Percentiles rank a stretch among this genome's conserved stretches.
Evolutionary conservation across 208 protist species (phyloP).

Genomic region (Entamoeba moshkovskii): DNA sequence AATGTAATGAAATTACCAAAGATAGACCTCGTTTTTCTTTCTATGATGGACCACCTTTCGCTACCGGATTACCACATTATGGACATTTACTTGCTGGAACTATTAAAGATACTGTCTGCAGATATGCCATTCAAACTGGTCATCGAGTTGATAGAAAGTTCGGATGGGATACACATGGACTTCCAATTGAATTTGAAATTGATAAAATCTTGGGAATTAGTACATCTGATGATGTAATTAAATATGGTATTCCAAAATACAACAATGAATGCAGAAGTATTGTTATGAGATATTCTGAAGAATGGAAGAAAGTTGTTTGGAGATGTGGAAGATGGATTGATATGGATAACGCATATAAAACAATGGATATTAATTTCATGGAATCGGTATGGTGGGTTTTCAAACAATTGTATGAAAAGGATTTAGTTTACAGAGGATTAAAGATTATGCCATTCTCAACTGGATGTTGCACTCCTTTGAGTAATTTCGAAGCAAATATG

Average conservation of each 20-base stretch:
- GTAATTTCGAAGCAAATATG: conserved; percentile 95
- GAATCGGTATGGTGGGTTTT: conserved; percentile 99
- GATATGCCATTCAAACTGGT: conserved; percentile 86
- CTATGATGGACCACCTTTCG: conserved; percentile 99
- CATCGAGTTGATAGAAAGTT: conserved; percentile 90
- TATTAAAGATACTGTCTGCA: conserved; percentile 96
- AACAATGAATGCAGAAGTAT: conserved; percentile 88
- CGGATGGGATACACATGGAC: conserved; percentile 95
- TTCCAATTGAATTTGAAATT: conserved; percentile 95
- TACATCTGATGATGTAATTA: conserved; percentile 68
- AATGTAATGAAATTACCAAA: conserved; percentile 66
- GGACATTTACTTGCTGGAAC: conserved; percentile 95
- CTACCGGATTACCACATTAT: conserved; percentile 98
- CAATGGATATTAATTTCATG: conserved; percentile 93
- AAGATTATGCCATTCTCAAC: conserved; percentile 98
- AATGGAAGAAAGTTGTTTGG: conserved; percentile 84
- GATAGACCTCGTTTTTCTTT: conserved; percentile 56
- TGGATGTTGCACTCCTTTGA: conserved; percentile 88
- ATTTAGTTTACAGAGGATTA: conserved; percentile 89
- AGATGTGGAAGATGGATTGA: conserved; percentile 96
- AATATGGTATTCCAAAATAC: conserved; percentile 81
- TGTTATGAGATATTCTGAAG: conserved; percentile 88
- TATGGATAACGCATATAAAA: conserved; percentile 98
- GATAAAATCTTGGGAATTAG: conserved; percentile 76
- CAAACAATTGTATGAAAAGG: conserved; percentile 82